These are phyloP conservation scores for Spatholobus suberectus DNA, from an alignment of 306 rosid species.

Conservation along the genomic window DNA sequence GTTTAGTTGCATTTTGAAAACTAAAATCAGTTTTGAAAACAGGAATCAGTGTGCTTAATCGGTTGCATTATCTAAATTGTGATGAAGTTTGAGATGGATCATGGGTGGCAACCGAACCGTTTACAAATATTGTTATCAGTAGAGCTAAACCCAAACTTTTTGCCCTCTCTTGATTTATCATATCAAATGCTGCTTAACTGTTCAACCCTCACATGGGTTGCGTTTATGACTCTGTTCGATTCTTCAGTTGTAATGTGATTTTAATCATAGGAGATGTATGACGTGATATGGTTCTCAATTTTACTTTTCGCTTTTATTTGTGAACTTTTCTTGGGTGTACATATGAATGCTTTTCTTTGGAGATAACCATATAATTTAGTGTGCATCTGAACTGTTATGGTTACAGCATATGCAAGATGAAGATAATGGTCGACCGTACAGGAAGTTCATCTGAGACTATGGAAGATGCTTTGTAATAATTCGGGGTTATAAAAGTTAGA, in stretches of 20 bases:
- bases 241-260: neutral
- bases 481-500: slow-evolving; percentile 33
- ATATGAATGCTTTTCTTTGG: neutral
- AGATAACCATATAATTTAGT: neutral
- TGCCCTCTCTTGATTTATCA: neutral
- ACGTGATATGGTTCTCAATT: neutral
- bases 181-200: neutral
- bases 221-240: neutral
- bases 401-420: slow-evolving; percentile 96
- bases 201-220: neutral
- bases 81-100: slow-evolving; percentile 17
- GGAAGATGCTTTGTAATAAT: slow-evolving; percentile 50
- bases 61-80: slow-evolving; percentile 1
- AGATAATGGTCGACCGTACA: slow-evolving; percentile 85
- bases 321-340: neutral
- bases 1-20: neutral
- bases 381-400: neutral
- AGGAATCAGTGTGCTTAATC: neutral
- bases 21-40: no score
- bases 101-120: neutral
- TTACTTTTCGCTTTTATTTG: neutral
- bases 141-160: neutral
- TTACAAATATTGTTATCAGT: neutral
- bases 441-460: slow-evolving; percentile 71
- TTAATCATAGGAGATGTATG: neutral